phyloP scores from a whole-genome alignment of 2,329 filamentous ascomycete genomes.

The Neonectria magnoliae region DNA sequence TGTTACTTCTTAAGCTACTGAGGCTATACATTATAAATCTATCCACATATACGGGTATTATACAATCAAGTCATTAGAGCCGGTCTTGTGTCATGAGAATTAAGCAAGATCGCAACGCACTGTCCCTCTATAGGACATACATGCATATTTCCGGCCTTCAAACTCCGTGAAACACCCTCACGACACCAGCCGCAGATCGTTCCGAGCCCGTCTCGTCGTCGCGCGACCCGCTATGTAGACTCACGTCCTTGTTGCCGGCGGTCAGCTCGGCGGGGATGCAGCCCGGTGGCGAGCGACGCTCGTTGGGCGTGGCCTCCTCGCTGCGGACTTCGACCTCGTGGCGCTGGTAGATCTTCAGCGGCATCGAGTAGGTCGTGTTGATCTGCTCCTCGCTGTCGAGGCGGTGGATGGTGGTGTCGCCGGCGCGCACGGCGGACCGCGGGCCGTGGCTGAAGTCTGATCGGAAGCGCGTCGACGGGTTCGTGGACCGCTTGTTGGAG shows the following conservation, averaged over 20 bases:
- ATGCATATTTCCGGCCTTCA: constrained; percentile 14
- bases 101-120: background rate
- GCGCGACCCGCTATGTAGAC: constrained; percentile 27
- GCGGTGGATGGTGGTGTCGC: constrained; percentile 39
- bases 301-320: constrained; percentile 36
- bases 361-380: constrained; percentile 45
- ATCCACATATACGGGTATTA: background rate
- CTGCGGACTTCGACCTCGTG: constrained; percentile 46
- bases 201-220: constrained; percentile 41
- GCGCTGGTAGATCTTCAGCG: constrained; percentile 51
- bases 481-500: constrained; percentile 41
- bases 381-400: constrained; percentile 52
- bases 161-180: constrained; percentile 43
- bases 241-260: constrained; percentile 35
- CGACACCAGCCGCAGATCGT: constrained; percentile 39
- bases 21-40: constrained; percentile 5
- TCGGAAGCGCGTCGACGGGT: constrained; percentile 40
- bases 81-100: background rate
- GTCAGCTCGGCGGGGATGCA: constrained; percentile 32
- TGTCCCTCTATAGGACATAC: background rate
- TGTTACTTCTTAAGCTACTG: background rate
- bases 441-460: constrained; percentile 40
- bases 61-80: constrained; percentile 5
- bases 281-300: constrained; percentile 35
- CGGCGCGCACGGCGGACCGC: constrained; percentile 38